These are phyloP conservation scores for Lachnellula suecica DNA, from an alignment of 2,329 filamentous ascomycete genomes.

Conservation along the genomic window DNA sequence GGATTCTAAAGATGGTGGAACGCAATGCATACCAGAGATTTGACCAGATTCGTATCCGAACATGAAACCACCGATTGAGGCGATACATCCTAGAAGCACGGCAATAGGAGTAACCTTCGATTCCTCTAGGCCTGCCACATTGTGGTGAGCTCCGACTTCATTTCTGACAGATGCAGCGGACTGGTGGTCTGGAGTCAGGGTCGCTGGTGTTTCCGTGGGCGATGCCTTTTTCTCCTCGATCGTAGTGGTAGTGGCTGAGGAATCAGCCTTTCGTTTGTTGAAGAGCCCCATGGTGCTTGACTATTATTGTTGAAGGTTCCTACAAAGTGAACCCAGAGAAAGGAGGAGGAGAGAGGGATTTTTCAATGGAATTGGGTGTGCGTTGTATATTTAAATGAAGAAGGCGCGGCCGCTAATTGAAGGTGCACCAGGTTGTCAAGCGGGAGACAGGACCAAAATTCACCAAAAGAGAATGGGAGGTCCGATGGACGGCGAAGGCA, in stretches of 20 bases:
- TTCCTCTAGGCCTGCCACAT: neutral
- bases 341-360: neutral
- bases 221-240: neutral
- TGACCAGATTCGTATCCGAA: slow-evolving; percentile 44
- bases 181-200: neutral
- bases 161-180: neutral
- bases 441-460: no score
- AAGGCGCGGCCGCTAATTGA: no score
- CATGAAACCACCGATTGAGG: slow-evolving; percentile 56
- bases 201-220: neutral
- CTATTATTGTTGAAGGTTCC: neutral
- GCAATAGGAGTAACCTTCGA: slow-evolving; percentile 38
- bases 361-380: no score
- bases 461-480: neutral
- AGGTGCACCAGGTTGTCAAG: no score
- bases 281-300: slow-evolving; percentile 5
- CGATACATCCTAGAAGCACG: slow-evolving; percentile 49
- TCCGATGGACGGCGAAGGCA: neutral
- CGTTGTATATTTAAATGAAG: no score
- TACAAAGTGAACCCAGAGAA: neutral
- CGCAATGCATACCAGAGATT: slow-evolving; percentile 45
- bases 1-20: neutral
- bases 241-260: neutral
- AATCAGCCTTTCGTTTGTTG: neutral
- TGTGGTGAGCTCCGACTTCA: neutral